Conservation (phyloP, 139 green algal genomes). For the Chlorella vulgaris region DNA sequence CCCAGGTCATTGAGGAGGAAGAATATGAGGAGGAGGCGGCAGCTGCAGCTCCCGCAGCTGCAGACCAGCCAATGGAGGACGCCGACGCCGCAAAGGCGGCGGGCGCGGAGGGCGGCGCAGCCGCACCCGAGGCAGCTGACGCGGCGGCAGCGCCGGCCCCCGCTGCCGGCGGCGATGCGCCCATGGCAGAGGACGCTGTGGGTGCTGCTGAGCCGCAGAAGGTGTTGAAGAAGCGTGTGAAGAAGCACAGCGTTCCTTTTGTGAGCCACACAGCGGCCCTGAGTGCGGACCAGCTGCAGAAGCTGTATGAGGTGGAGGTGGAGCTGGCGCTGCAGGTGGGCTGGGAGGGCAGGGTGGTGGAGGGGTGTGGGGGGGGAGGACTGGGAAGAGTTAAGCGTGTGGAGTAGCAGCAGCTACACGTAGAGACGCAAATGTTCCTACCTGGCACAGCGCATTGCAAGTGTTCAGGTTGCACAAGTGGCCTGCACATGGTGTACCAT, state of each 20-base stretch:
- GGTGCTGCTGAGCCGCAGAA: constrained; percentile 31
- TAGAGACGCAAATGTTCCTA: no score
- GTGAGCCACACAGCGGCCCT: constrained; percentile 45
- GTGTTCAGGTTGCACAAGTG: background rate
- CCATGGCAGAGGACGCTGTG: constrained; percentile 44
- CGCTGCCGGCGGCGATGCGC: constrained; percentile 33
- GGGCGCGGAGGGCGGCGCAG: constrained; percentile 63
- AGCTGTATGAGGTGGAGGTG: constrained; percentile 64
- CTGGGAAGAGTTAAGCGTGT: background rate
- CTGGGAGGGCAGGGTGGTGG: background rate
- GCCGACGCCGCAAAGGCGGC: constrained; percentile 56
- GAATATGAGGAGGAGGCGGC: constrained; percentile 70
- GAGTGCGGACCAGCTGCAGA: constrained; percentile 46
- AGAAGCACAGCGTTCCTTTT: constrained; percentile 52
- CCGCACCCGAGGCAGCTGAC: background rate
- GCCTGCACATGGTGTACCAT: background rate
- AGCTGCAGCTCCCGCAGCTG: constrained; percentile 14
- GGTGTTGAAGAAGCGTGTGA: constrained; percentile 54
- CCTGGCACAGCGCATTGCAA: no score
- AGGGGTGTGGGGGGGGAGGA: background rate
- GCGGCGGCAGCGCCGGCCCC: constrained; percentile 24
- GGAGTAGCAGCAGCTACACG: no score
- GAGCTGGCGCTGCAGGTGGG: constrained; percentile 65
- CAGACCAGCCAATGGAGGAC: constrained; percentile 41
- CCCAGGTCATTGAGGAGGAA: constrained; percentile 83